Evolutionary conservation across 108 stramenopile species (phyloP).

Genomic region (Parmales sp.): DNA sequence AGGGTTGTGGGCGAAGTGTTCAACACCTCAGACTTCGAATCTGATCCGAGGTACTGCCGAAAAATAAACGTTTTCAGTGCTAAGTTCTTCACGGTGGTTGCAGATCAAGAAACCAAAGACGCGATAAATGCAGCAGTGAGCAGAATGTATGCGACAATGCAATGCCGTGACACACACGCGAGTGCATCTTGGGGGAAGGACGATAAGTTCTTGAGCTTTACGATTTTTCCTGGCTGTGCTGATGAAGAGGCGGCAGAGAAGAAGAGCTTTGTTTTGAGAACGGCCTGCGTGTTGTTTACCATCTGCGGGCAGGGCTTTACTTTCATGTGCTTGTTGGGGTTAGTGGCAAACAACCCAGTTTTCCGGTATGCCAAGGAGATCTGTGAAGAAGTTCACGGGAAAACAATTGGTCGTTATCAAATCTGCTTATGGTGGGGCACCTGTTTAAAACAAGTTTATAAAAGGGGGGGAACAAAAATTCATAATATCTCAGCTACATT

Average conservation of each 20-base stretch:
- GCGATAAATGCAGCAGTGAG: not conserved
- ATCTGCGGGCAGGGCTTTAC: not conserved
- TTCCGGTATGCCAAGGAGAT: not conserved
- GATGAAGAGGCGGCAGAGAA: not conserved
- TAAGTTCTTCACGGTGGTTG: not conserved
- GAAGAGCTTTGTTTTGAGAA: not conserved
- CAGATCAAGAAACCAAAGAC: not conserved
- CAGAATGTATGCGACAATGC: too few relatives aligned
- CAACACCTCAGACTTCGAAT: not conserved
- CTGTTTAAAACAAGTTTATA: too few relatives aligned
- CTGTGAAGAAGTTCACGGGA: not conserved
- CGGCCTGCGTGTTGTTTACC: not conserved
- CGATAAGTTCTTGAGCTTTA: not conserved
- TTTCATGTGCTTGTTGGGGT: not conserved
- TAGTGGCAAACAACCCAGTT: not conserved
- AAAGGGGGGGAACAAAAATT: too few relatives aligned
- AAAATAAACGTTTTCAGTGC: not conserved
- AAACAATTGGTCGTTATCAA: not conserved
- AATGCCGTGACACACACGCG: too few relatives aligned
- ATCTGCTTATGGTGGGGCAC: too few relatives aligned
- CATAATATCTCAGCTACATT: too few relatives aligned
- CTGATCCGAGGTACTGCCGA: not conserved
- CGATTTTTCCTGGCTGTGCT: not conserved
- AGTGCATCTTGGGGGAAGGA: not conserved
- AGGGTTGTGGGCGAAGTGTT: not conserved